These are phyloP conservation scores for Chlorella sp. DNA, from an alignment of 139 green algal species.

Conservation along the genomic window DNA sequence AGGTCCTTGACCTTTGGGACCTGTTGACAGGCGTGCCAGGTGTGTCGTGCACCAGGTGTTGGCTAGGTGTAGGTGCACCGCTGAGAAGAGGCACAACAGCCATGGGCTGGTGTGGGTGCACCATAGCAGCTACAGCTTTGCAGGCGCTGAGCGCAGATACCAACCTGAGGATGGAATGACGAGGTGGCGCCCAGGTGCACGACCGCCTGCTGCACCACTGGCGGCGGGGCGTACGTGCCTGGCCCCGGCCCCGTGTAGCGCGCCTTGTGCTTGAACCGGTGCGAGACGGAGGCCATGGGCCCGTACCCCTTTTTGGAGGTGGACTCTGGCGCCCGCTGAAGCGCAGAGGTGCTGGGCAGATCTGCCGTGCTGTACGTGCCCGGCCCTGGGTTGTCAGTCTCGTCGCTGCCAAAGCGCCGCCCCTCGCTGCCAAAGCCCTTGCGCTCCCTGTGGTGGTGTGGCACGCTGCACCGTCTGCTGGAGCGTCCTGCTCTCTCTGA, in stretches of 20 bases:
- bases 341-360: too few species aligned
- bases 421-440: constrained; percentile 15
- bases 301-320: background rate
- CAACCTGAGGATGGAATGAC: background rate
- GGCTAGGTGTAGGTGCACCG: too few species aligned
- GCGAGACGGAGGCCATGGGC: background rate
- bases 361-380: constrained; percentile 4
- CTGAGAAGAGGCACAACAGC: too few species aligned
- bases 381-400: constrained; percentile 14
- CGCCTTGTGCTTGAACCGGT: background rate
- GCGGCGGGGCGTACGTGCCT: background rate
- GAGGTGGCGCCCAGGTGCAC: background rate
- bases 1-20: constrained; percentile 1
- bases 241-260: background rate
- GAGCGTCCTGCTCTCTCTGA: too few species aligned
- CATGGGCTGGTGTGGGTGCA: too few species aligned
- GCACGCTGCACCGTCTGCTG: too few species aligned
- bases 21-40: too few species aligned
- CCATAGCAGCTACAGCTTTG: too few species aligned
- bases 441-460: constrained; percentile 14
- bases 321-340: background rate
- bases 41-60: too few species aligned
- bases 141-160: background rate
- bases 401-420: constrained; percentile 2
- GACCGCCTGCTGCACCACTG: background rate